Base-by-base conservation (phyloP, 345 rosid genomes). In the Brassica incana region DNA sequence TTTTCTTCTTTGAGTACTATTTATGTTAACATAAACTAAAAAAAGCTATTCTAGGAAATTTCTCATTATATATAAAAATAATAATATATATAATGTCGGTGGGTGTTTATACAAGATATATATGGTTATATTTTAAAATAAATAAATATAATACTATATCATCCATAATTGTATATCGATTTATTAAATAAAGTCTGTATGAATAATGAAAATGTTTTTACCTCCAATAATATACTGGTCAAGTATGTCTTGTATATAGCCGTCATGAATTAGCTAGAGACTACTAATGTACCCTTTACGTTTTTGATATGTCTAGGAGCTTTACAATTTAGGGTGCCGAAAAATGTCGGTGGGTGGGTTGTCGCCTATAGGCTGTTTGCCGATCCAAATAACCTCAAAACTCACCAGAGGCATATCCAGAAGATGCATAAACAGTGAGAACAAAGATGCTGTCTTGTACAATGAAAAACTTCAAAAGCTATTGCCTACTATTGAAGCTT, bases 361-460 rank as follows among this genome's bases (percentile, higher is more conserved):
- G 5, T 85, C 89, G 2, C 93, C 90, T 3, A 73, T 86, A 0
- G 91, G 94, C 1, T 89, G 94, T 62, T 38, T 89, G 8, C 92
- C 92, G 1, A 20, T 86, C 38, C 88, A 86, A 64, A 72, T 79
- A 71, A 82, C 83, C 48, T 11, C 20, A 11, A 35, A 58, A 23
- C 5, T 11, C 52, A 11, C 6, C 18, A 58, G 0, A n/a, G 58
- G 30, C 74, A 18, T 25, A 16, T 79, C 8, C 63, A 71, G 64
- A 8, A 73, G 61, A 27, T 88, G 97, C 35, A n/a, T 82, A 63
- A 83, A 80, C 40, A 76, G 74, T 5, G 73, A 82, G 75, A 91
- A 89, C 35, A 27, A 30, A 5, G 88, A 88, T 30, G 69, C 90
- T 6, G 75, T 25, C 60, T 16, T 73, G 59, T 88, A 83, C 74